These are phyloP conservation scores for Scheffersomyces amazonensis DNA, from an alignment of 805 yeast species.

Conservation along the genomic window DNA sequence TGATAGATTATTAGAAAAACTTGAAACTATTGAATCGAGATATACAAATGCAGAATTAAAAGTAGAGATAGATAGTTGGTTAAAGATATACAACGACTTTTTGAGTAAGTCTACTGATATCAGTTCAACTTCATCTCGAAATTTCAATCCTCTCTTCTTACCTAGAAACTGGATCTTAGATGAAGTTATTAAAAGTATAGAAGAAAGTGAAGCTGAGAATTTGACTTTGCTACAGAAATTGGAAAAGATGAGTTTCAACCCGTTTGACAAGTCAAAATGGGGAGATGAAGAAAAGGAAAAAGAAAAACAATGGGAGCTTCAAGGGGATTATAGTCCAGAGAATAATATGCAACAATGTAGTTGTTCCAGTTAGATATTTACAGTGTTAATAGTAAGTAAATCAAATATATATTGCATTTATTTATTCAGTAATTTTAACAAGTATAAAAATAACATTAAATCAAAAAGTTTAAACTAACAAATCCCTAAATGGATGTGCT, in stretches of 20 bases:
- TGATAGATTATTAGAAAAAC: slow-evolving; percentile 19
- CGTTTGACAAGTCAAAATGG: slow-evolving; percentile 69
- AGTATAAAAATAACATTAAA: too few species aligned
- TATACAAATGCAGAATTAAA: slow-evolving; percentile 36
- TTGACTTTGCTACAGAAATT: slow-evolving; percentile 55
- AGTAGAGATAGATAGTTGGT: slow-evolving; percentile 48
- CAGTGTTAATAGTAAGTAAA: too few species aligned
- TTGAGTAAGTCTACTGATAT: slow-evolving; percentile 34
- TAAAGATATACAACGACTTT: slow-evolving; percentile 45
- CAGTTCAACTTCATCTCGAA: slow-evolving; percentile 26
- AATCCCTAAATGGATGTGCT: too few species aligned
- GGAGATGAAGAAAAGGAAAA: slow-evolving; percentile 60
- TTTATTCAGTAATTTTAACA: too few species aligned
- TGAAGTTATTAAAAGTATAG: slow-evolving; percentile 64
- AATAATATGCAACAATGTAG: slow-evolving; percentile 70
- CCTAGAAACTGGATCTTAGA: slow-evolving; percentile 86
- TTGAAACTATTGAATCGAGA: slow-evolving; percentile 15
- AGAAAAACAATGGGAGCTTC: slow-evolving; percentile 51
- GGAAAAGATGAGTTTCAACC: slow-evolving; percentile 68
- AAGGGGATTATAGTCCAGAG: slow-evolving; percentile 48
- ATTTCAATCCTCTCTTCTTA: slow-evolving; percentile 71
- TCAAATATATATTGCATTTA: too few species aligned
- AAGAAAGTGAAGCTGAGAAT: slow-evolving; percentile 50
- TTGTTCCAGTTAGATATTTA: slow-evolving; percentile 63
- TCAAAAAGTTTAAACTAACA: too few species aligned